Conservation (phyloP, 2,329 filamentous ascomycete species). For the Capronia epimyces region DNA sequence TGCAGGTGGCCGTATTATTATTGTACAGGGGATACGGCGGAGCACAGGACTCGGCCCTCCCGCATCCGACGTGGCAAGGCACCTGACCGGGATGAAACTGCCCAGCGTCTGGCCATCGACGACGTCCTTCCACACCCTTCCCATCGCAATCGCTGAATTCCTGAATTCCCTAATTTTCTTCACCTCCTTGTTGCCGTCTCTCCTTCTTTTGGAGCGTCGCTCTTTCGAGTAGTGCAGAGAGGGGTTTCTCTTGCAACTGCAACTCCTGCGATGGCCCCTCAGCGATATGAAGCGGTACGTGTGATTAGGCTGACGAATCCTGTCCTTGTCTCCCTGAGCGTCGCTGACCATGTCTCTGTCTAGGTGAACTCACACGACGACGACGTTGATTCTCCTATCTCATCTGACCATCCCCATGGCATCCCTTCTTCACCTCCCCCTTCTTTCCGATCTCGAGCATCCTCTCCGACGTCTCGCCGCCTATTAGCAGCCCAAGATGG, state of each 20-base stretch:
- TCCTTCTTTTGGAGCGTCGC: neutral
- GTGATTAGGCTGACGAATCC: conserved; percentile 14
- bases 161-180: neutral
- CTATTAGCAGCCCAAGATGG: conserved; percentile 52
- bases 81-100: neutral
- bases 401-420: conserved; percentile 30
- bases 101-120: neutral
- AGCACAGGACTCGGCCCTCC: neutral
- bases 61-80: neutral
- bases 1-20: too few relatives aligned
- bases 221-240: neutral
- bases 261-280: conserved; percentile 41
- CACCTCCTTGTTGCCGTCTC: neutral
- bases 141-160: neutral
- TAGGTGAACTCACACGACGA: conserved; percentile 44
- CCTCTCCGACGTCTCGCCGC: conserved; percentile 56
- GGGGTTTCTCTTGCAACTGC: neutral
- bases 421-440: conserved; percentile 51
- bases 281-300: conserved; percentile 46
- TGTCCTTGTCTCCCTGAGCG: conserved; percentile 6
- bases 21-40: neutral
- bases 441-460: conserved; percentile 81
- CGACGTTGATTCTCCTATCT: conserved; percentile 29
- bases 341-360: conserved; percentile 12
- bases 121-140: conserved; percentile 10